Conservation (phyloP, 1,284 basidiomycete species). For the Irpex sp. region DNA sequence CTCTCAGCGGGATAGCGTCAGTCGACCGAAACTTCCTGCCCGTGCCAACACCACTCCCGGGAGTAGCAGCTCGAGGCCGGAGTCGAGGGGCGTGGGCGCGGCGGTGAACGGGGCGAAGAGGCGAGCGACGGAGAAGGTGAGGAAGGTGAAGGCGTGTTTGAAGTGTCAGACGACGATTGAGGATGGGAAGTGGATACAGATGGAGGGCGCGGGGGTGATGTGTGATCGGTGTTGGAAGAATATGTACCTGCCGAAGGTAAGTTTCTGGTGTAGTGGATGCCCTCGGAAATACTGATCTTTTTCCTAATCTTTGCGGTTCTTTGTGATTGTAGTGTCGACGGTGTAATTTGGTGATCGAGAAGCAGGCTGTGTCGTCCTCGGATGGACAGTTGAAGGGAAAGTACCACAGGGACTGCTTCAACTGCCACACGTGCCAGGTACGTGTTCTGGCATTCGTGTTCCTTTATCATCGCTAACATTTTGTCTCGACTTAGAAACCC, state of each 20-base stretch:
- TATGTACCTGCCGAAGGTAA: conserved; percentile 87
- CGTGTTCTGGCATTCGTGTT: conserved; percentile 19
- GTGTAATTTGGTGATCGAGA: conserved; percentile 82
- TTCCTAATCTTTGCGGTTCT: neutral
- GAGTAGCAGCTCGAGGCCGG: conserved; percentile 27
- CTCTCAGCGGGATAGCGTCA: conserved; percentile 30
- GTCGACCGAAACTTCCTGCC: conserved; percentile 47
- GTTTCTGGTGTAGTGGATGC: conserved; percentile 10
- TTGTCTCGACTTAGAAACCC: conserved; percentile 51
- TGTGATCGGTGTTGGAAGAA: conserved; percentile 92
- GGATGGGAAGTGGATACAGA: conserved; percentile 75
- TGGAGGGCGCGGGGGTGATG: conserved; percentile 72
- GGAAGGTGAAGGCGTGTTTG: conserved; percentile 49
- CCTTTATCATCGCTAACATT: conserved; percentile 7
- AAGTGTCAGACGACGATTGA: conserved; percentile 68
- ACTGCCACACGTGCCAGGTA: conserved; percentile 77
- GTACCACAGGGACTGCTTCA: conserved; percentile 88
- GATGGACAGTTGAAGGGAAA: conserved; percentile 92
- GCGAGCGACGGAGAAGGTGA: conserved; percentile 19
- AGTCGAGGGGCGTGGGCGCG: conserved; percentile 15
- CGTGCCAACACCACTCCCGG: conserved; percentile 51
- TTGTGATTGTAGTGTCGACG: conserved; percentile 64
- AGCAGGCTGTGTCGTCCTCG: conserved; percentile 83
- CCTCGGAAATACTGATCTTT: too few species aligned
- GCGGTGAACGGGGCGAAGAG: conserved; percentile 16